Evolutionary conservation across 1,139 yeast species (phyloP).

Genomic region (Protomyces arabidopsidicola): DNA sequence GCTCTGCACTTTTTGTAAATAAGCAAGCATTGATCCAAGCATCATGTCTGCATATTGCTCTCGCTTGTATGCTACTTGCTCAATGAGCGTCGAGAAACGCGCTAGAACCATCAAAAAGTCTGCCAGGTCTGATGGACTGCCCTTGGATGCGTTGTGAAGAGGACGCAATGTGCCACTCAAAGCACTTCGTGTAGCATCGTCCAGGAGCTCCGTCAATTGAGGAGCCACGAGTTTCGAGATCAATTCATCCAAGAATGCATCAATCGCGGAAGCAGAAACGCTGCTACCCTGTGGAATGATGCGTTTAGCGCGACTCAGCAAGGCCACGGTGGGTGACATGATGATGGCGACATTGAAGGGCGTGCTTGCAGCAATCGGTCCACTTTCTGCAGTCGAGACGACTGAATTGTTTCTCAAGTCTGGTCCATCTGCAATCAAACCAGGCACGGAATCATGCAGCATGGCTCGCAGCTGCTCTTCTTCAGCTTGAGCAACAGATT

Average conservation of each 20-base stretch:
- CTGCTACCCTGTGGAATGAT: conserved; percentile 3
- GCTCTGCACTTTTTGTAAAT: conserved; percentile 2
- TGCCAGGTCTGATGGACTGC: neutral
- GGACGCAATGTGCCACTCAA: neutral
- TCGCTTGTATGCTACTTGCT: conserved; percentile 6
- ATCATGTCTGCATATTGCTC: conserved; percentile 20
- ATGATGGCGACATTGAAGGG: conserved; percentile 27
- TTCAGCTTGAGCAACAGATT: neutral
- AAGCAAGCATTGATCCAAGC: conserved; percentile 13
- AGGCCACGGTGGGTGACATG: conserved; percentile 26
- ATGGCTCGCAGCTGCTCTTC: conserved; percentile 12
- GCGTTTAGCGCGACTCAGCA: conserved; percentile 16
- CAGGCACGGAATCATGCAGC: conserved; percentile 21
- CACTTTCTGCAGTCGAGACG: neutral
- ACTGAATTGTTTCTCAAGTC: neutral
- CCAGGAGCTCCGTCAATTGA: conserved; percentile 23
- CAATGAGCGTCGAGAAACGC: conserved; percentile 10
- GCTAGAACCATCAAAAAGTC: neutral
- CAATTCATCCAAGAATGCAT: conserved; percentile 24
- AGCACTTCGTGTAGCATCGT: conserved; percentile 4
- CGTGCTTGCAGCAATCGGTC: neutral
- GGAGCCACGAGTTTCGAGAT: conserved; percentile 8
- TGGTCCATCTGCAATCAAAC: conserved; percentile 12
- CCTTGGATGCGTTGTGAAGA: neutral
- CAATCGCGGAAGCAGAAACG: neutral